Percentiles rank a stretch among this genome's conserved stretches.
Evolutionary conservation across 2,329 filamentous ascomycete genomes (phyloP).

Genomic region (Trichophyton verrucosum): DNA sequence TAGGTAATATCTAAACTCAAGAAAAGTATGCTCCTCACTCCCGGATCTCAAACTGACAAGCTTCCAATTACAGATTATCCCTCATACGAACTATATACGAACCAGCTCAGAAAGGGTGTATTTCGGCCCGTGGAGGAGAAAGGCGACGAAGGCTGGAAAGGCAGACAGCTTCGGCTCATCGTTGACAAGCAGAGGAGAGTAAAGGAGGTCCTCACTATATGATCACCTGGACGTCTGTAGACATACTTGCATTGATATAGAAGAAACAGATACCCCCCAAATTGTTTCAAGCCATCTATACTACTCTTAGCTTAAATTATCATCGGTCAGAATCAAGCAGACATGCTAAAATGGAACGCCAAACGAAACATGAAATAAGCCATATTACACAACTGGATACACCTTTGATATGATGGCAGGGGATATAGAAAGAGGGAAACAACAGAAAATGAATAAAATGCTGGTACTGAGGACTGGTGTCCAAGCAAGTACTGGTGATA

Average conservation of each 20-base stretch:
- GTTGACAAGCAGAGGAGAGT: conserved; percentile 51
- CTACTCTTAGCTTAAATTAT: not conserved
- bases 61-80: conserved; percentile 45
- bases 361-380: not conserved
- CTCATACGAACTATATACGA: conserved; percentile 57
- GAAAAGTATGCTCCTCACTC: not conserved
- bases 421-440: not conserved
- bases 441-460: not conserved
- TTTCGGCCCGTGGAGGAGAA: conserved; percentile 27
- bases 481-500: not conserved
- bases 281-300: not conserved
- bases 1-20: conserved; percentile 22
- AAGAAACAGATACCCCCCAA: not conserved
- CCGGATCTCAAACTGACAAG: not conserved
- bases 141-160: conserved; percentile 27
- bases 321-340: not conserved
- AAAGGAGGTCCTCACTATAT: not conserved
- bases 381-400: not conserved
- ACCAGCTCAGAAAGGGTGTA: conserved; percentile 46
- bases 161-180: conserved; percentile 49
- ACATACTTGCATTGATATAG: too few relatives aligned
- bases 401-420: not conserved
- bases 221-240: not conserved
- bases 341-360: not conserved
- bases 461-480: not conserved